phyloP scores from a whole-genome alignment of 1,139 yeast species.

The Protomyces macrosporus region DNA sequence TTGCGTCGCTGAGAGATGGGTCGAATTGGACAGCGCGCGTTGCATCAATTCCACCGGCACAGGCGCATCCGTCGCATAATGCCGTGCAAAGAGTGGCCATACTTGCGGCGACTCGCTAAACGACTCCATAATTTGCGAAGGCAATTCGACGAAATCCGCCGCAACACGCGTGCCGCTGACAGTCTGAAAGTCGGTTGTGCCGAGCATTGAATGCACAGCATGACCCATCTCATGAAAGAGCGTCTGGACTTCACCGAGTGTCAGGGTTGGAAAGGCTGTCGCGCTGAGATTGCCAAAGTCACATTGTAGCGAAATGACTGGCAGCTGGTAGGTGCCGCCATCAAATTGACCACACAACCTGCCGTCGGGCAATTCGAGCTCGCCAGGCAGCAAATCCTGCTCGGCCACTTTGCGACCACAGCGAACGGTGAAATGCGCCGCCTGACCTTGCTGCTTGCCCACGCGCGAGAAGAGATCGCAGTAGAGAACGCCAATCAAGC shows the following conservation, averaged over 20 bases:
- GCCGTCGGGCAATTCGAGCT: slow-evolving; percentile 27
- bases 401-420: slow-evolving; percentile 70
- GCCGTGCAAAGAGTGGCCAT: slow-evolving; percentile 64
- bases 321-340: slow-evolving; percentile 62
- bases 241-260: slow-evolving; percentile 81
- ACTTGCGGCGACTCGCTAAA: slow-evolving; percentile 82
- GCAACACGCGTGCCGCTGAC: slow-evolving; percentile 93
- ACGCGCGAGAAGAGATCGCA: slow-evolving; percentile 60
- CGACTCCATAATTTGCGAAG: slow-evolving; percentile 90
- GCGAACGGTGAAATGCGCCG: slow-evolving; percentile 96
- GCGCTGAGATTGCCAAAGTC: slow-evolving; percentile 50
- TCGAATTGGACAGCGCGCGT: slow-evolving; percentile 51
- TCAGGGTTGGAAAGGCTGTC: slow-evolving; percentile 46
- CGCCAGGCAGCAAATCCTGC: slow-evolving; percentile 31
- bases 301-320: slow-evolving; percentile 84
- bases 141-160: slow-evolving; percentile 93
- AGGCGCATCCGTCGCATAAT: slow-evolving; percentile 62
- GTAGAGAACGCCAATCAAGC: slow-evolving; percentile 58
- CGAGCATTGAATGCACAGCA: slow-evolving; percentile 90
- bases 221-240: slow-evolving; percentile 98
- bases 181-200: slow-evolving; percentile 81
- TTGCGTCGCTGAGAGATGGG: slow-evolving; percentile 62
- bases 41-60: slow-evolving; percentile 50
- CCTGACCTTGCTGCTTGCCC: slow-evolving; percentile 55
- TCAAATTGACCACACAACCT: slow-evolving; percentile 30